phyloP scores from a whole-genome alignment of 306 rosid genomes.

The Amphicarpaea edgeworthii region DNA sequence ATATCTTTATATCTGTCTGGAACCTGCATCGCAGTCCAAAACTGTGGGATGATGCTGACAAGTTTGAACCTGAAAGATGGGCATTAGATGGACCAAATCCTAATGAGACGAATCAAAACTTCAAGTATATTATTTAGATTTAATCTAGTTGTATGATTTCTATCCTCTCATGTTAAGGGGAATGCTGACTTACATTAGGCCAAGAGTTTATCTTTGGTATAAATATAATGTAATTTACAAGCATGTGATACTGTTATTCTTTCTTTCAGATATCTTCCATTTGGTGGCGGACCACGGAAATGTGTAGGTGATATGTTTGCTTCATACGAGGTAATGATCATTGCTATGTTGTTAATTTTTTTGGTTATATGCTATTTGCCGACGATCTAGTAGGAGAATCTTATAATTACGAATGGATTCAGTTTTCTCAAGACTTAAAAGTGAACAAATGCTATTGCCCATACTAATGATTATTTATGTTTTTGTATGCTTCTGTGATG shows the following conservation, averaged over 20 bases:
- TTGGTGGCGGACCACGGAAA: constrained; percentile 97
- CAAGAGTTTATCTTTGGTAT: constrained; percentile 13
- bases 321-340: constrained; percentile 74
- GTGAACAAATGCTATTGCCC: constrained; percentile 12
- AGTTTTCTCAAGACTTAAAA: not conserved
- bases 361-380: constrained; percentile 15
- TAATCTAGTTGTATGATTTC: constrained; percentile 27
- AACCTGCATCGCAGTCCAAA: constrained; percentile 90
- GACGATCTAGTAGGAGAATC: constrained; percentile 14
- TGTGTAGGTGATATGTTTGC: constrained; percentile 96
- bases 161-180: not conserved
- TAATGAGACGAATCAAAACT: constrained; percentile 91
- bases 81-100: constrained; percentile 96
- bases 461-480: constrained; percentile 33
- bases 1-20: constrained; percentile 92
- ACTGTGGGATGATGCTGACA: constrained; percentile 85
- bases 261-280: constrained; percentile 83
- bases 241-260: constrained; percentile 19
- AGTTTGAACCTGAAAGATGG: constrained; percentile 96
- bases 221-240: constrained; percentile 9
- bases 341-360: constrained; percentile 29
- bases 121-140: constrained; percentile 60
- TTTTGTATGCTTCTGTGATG: constrained; percentile 35
- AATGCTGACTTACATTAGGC: not conserved
- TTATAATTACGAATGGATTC: constrained; percentile 15